Percentiles rank a stretch among this genome's conserved stretches.
Conservation (phyloP, 192 early-diverging fungal species). For the Spizellomyces sp. region DNA sequence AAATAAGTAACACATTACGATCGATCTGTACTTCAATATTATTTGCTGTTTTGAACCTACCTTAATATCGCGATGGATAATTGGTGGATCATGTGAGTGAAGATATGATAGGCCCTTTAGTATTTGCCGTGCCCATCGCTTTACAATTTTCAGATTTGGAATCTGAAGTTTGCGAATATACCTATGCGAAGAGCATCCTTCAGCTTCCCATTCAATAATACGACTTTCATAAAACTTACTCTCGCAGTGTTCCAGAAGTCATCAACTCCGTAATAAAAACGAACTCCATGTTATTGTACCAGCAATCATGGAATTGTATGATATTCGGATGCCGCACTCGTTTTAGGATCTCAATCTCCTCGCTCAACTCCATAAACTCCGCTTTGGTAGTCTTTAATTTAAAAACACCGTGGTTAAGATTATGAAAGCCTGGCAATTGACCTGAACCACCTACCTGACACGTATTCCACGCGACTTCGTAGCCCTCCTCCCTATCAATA, state of each 20-base stretch:
- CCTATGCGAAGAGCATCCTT: background rate
- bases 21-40: background rate
- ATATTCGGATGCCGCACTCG: constrained; percentile 80
- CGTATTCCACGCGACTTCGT: constrained; percentile 58
- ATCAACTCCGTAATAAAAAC: constrained; percentile 84
- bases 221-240: constrained; percentile 45
- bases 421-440: background rate
- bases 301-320: constrained; percentile 78
- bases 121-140: constrained; percentile 81
- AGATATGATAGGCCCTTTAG: constrained; percentile 76
- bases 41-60: constrained; percentile 4
- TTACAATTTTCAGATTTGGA: constrained; percentile 76
- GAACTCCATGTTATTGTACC: constrained; percentile 75
- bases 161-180: constrained; percentile 74
- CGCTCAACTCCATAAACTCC: constrained; percentile 69
- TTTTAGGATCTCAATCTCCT: constrained; percentile 80
- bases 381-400: constrained; percentile 64
- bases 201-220: background rate
- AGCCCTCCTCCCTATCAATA: constrained; percentile 56
- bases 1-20: background rate
- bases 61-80: constrained; percentile 83
- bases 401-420: background rate
- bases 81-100: constrained; percentile 75
- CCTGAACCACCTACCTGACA: constrained; percentile 44
- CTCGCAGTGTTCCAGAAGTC: constrained; percentile 81